Evolutionary conservation across 805 yeast species (phyloP), one percentile per base, ranked within the genome.

Genomic region (Yueomyces sinensis): DNA sequence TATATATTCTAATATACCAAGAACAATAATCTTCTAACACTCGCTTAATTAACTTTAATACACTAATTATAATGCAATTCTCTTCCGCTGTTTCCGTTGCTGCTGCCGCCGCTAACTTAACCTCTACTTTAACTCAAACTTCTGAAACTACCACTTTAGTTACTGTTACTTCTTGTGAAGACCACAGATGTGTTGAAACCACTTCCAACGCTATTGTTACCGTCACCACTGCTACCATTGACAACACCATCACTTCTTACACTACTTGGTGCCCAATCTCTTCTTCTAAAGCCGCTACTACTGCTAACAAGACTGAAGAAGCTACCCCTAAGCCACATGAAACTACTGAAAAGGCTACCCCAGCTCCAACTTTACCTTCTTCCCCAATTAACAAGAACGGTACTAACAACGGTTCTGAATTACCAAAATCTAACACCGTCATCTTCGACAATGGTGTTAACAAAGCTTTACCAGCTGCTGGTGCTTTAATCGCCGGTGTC

Each of bases 401-500:
- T 13, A 32, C 38, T 39, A 29, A 33, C 27, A 22, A 27, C 11
- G 20, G 37, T 25, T 46, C 49, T 46, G 45, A 32, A 39, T 48
- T 36, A 43, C 43, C 30, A 44, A 50, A 39, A 32, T 50, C 50
- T 34, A 42, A 56, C 39, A 45, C 46, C 30, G 49, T 54, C 18
- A 32, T 42, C 37, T 36, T 42, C 61, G 52, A 56, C 41, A 67
- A 62, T 60, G 69, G 62, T 44, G 70, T 68, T 44, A 65, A 47
- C 36, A 59, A 52, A 50, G 64, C 63, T 41, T 56, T 60, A 40
- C 67, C 68, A 60, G 66, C 68, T 50, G 65, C 59, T 44, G 67
- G 67, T 52, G 68, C 67, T 49, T 52, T 63, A 44, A 52, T 65
- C 37, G 69, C 69, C 42, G 70, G 70, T 63, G 63, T 60, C 41